Evolutionary conservation across 352 stramenopile genomes (phyloP), one percentile per base, ranked within the genome.

Genomic region (Pythium vanterpoolii): DNA sequence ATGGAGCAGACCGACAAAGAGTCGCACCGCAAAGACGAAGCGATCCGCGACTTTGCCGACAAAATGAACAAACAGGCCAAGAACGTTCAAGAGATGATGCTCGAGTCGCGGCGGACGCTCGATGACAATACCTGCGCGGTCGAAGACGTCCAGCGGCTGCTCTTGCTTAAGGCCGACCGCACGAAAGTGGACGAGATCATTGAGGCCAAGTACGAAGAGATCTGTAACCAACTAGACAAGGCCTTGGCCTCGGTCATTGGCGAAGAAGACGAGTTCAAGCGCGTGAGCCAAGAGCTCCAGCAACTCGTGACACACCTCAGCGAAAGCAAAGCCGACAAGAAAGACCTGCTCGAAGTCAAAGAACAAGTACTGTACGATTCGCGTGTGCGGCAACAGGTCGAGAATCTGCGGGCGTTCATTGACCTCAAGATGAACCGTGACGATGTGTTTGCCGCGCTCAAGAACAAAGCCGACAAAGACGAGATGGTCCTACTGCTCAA

Each of bases 141-240:
- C 1, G 85, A 93, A 53, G 85, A 92, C 52, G 85, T 95, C 14
- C 85, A 95, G 60, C 72, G 83, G 0, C 40, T 90, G 60, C 63
- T 95, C 27, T 62, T 93, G 40, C 73, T 90, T 26, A 95, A 95
- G 54, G 85, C 83, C 0, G 85, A 95, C 49, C 71, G 77, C 19
- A 83, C 83, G 19, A 87, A 90, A 18, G 77, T 97, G 56, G 86
- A 97, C 62, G 80, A 93, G 55, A 82, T 90, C 26, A 95, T 97
- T 36, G 89, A 96, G 64, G 77, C 76, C 46, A 95, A 96, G 64
- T 97, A 96, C 71, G 87, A 96, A 62, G 86, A 95, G 69, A 96
- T 97, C 43, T 96, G 91, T 60, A 93, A 96, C 62, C 89, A 97
- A 50, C 65, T 97, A 14, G 87, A 97, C 63, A 93, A 91, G 61